Conservation (phyloP, 1,139 yeast genomes). For the Entelexis paramagnoliae region DNA sequence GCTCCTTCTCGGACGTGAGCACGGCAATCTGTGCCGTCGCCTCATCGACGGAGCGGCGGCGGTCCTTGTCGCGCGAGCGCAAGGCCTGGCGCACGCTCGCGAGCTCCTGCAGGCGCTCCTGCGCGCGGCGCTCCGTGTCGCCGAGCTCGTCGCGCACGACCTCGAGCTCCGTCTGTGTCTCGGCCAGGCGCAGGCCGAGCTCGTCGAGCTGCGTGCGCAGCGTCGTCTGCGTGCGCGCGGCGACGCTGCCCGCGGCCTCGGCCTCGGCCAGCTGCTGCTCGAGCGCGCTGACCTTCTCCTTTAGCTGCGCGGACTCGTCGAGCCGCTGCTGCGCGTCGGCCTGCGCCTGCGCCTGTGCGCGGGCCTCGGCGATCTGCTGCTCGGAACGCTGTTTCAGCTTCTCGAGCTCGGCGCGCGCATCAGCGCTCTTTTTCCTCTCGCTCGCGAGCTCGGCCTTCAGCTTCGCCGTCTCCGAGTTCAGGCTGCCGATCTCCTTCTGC, state of each 20-base stretch:
- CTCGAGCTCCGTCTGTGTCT: slow-evolving; percentile 50
- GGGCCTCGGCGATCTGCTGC: not conserved
- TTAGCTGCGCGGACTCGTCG: slow-evolving; percentile 10
- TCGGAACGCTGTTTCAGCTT: not conserved
- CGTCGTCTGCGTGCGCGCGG: slow-evolving; percentile 36
- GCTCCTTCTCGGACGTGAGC: slow-evolving; percentile 49
- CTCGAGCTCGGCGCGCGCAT: not conserved
- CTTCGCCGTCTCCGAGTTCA: slow-evolving; percentile 28
- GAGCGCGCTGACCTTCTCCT: slow-evolving; percentile 16
- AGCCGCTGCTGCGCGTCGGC: slow-evolving; percentile 10
- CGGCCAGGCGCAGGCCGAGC: slow-evolving; percentile 55
- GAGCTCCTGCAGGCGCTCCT: slow-evolving; percentile 72
- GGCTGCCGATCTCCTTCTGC: slow-evolving; percentile 42
- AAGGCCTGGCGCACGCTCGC: slow-evolving; percentile 59
- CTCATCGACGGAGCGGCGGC: slow-evolving; percentile 41
- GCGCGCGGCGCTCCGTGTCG: slow-evolving; percentile 61
- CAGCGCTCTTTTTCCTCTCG: not conserved
- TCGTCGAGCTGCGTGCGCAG: slow-evolving; percentile 72
- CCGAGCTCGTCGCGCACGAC: slow-evolving; percentile 68
- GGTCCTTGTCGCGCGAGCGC: slow-evolving; percentile 55
- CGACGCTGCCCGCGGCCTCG: slow-evolving; percentile 17
- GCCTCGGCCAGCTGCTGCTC: slow-evolving; percentile 14
- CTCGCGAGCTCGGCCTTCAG: not conserved
- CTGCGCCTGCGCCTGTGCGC: slow-evolving; percentile 5
- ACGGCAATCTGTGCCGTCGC: slow-evolving; percentile 37